These are phyloP conservation scores for Talaromyces ruber DNA, from an alignment of 495 filamentous ascomycete species.

Conservation along the genomic window DNA sequence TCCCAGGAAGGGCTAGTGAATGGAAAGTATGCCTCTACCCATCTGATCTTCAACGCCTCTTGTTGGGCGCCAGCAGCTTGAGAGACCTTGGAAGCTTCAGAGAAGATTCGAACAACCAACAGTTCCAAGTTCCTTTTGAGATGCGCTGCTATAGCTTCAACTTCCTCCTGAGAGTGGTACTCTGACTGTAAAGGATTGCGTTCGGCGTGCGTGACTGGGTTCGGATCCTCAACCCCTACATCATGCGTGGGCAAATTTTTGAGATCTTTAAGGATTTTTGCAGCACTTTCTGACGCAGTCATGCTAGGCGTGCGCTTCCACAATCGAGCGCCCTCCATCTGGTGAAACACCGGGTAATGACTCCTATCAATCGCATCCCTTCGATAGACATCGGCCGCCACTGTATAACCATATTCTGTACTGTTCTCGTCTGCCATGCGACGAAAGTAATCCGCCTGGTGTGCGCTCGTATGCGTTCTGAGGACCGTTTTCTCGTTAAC, in stretches of 20 bases:
- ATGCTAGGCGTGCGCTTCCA: slow-evolving; percentile 71
- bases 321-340: slow-evolving; percentile 91
- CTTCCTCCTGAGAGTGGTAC: slow-evolving; percentile 66
- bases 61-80: slow-evolving; percentile 34
- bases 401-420: slow-evolving; percentile 68
- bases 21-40: slow-evolving; percentile 94
- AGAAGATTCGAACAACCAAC: slow-evolving; percentile 85
- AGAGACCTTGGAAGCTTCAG: slow-evolving; percentile 59
- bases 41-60: slow-evolving; percentile 75
- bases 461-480: slow-evolving; percentile 88
- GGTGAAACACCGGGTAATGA: slow-evolving; percentile 96
- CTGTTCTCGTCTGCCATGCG: slow-evolving; percentile 32
- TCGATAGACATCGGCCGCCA: slow-evolving; percentile 93
- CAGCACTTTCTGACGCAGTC: slow-evolving; percentile 34
- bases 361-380: slow-evolving; percentile 89
- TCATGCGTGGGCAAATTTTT: slow-evolving; percentile 57
- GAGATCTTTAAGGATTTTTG: slow-evolving; percentile 53
- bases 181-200: slow-evolving; percentile 73
- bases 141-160: slow-evolving; percentile 74
- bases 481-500: slow-evolving; percentile 77
- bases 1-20: slow-evolving; percentile 96
- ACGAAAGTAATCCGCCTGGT: slow-evolving; percentile 82
- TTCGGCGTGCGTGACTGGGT: slow-evolving; percentile 68
- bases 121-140: slow-evolving; percentile 83
- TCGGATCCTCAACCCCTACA: slow-evolving; percentile 74